Evolutionary conservation across 345 rosid species (phyloP).

Genomic region (Eucalyptus cloeziana): DNA sequence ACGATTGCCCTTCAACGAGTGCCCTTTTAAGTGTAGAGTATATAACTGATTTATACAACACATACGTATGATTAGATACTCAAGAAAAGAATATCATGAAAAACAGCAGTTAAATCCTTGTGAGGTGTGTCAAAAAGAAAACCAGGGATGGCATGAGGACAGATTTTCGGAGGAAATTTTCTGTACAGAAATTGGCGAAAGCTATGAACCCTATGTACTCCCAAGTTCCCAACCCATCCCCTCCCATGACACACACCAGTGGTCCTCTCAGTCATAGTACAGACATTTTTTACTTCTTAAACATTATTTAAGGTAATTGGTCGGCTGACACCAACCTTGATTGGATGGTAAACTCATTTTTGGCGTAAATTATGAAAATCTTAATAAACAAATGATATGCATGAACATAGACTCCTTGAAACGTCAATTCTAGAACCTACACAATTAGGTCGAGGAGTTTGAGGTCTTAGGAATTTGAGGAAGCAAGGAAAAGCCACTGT

Average conservation of each 20-base stretch:
- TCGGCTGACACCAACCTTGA: neutral
- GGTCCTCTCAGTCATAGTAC: neutral
- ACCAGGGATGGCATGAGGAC: neutral
- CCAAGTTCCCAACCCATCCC: neutral
- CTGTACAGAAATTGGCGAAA: neutral
- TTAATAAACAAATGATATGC: neutral
- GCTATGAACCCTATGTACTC: neutral
- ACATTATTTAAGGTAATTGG: neutral
- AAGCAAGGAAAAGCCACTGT: neutral
- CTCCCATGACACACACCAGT: neutral
- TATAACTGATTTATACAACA: neutral
- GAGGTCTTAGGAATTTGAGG: neutral
- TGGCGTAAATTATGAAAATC: neutral
- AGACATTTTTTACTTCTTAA: neutral
- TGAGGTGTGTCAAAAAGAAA: neutral
- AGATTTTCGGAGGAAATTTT: neutral
- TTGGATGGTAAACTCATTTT: neutral
- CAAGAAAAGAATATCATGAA: neutral
- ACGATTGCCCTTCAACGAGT: neutral
- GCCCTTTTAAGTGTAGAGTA: neutral
- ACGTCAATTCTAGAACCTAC: neutral
- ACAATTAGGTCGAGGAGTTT: neutral
- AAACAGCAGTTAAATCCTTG: neutral
- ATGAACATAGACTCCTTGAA: neutral
- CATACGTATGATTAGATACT: neutral